These are phyloP conservation scores for Sordariomycetes sp. DNA, from an alignment of 2,329 filamentous ascomycete genomes.

Conservation along the genomic window DNA sequence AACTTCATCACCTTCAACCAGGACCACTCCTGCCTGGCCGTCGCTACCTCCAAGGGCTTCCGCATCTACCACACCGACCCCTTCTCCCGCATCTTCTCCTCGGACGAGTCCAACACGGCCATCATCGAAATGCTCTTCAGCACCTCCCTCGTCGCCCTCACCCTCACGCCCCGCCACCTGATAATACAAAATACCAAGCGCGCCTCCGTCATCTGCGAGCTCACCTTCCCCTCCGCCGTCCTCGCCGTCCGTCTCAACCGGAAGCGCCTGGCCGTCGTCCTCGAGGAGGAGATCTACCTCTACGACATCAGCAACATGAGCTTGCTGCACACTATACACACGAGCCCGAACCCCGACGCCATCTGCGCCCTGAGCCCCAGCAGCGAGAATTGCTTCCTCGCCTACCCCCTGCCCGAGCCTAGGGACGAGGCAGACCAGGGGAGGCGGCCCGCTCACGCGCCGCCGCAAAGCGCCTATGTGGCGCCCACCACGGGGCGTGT, in stretches of 20 bases:
- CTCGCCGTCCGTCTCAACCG: slow-evolving; percentile 89
- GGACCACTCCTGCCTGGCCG: slow-evolving; percentile 93
- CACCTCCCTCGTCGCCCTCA: slow-evolving; percentile 88
- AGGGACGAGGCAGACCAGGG: slow-evolving; percentile 46
- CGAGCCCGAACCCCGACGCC: slow-evolving; percentile 83
- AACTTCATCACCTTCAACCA: slow-evolving; percentile 99
- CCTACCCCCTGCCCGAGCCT: slow-evolving; percentile 77
- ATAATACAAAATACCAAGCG: slow-evolving; percentile 96
- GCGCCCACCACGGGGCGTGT: slow-evolving; percentile 85
- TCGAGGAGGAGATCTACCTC: slow-evolving; percentile 94
- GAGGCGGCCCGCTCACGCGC: slow-evolving; percentile 68
- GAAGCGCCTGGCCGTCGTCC: slow-evolving; percentile 84
- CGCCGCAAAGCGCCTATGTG: slow-evolving; percentile 69
- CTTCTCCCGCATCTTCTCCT: slow-evolving; percentile 90
- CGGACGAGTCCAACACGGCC: slow-evolving; percentile 87
- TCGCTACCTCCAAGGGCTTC: slow-evolving; percentile 93
- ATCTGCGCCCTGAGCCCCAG: slow-evolving; percentile 91
- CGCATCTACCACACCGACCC: slow-evolving; percentile 96
- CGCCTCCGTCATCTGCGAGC: slow-evolving; percentile 86
- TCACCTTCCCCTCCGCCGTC: slow-evolving; percentile 95
- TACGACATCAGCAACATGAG: slow-evolving; percentile 99
- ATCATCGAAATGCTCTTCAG: slow-evolving; percentile 99
- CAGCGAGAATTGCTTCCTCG: slow-evolving; percentile 91
- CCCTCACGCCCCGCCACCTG: slow-evolving; percentile 82
- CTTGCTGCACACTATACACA: slow-evolving; percentile 83